These are phyloP conservation scores for Gossypium davidsonii DNA, from an alignment of 441 rosid genomes.

Conservation along the genomic window DNA sequence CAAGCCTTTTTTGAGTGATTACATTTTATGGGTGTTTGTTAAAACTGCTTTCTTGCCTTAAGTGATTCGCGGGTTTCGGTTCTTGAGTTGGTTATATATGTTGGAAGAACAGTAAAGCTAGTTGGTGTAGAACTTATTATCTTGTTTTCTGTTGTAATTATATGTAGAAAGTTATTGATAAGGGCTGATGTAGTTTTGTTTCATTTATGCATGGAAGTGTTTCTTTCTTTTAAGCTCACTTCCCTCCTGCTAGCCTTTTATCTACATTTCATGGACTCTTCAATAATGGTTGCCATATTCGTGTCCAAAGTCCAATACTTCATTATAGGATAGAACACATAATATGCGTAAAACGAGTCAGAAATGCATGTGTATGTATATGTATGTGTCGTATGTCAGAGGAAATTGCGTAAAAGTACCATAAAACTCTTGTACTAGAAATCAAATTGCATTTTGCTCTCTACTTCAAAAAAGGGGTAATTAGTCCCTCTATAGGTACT, in stretches of 20 bases:
- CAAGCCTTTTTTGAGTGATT: slow-evolving; percentile 12
- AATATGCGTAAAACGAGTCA: not conserved
- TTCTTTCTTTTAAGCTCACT: not conserved
- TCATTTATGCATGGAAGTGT: not conserved
- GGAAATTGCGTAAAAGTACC: no score
- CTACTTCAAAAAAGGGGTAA: no score
- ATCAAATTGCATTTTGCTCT: no score
- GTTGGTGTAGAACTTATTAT: not conserved
- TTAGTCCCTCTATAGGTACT: no score
- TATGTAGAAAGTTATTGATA: not conserved
- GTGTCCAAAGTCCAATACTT: not conserved
- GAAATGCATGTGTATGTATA: not conserved
- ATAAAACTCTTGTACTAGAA: no score
- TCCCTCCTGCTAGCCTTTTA: not conserved
- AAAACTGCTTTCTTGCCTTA: slow-evolving; percentile 13
- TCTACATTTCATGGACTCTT: not conserved
- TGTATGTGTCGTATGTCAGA: no score
- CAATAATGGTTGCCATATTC: not conserved
- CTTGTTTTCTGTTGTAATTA: not conserved
- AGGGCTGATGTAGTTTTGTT: not conserved
- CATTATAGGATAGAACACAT: not conserved
- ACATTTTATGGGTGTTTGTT: slow-evolving; percentile 8
- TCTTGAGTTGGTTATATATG: not conserved
- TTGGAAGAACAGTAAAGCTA: slow-evolving; percentile 1
- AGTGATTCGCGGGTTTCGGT: not conserved